A percentile compares a stretch with the other conserved stretches of the same genome.
These are phyloP conservation scores for Penicillium sclerotigenum DNA, from an alignment of 2,329 filamentous ascomycete genomes.

Conservation along the genomic window DNA sequence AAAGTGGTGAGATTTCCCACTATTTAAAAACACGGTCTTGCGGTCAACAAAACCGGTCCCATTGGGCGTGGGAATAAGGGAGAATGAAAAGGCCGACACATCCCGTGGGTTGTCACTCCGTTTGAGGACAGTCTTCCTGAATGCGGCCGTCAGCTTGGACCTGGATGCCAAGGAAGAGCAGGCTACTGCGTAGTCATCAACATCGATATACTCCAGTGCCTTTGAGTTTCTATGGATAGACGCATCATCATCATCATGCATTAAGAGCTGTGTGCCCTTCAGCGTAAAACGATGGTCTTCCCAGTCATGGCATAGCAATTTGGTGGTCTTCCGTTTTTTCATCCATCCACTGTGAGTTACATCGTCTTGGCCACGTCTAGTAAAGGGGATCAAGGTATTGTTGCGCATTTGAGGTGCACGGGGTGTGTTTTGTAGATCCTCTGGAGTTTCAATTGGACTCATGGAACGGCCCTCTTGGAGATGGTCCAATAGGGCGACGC, in stretches of 20 bases:
- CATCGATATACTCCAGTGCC: constrained; percentile 26
- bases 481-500: constrained; percentile 23
- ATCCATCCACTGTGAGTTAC: constrained; percentile 79
- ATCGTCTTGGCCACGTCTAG: constrained; percentile 32
- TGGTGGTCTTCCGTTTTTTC: constrained; percentile 84
- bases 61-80: constrained; percentile 42
- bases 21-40: constrained; percentile 41
- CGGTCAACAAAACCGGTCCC: constrained; percentile 46
- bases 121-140: constrained; percentile 60
- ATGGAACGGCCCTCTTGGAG: constrained; percentile 28
- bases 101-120: constrained; percentile 34
- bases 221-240: constrained; percentile 12
- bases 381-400: constrained; percentile 6
- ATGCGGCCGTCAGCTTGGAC: constrained; percentile 79
- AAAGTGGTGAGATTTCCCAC: constrained; percentile 87
- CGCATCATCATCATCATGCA: constrained; percentile 27
- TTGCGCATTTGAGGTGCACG: constrained; percentile 18
- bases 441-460: constrained; percentile 32
- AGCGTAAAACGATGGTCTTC: constrained; percentile 85
- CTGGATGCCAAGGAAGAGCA: constrained; percentile 72
- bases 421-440: constrained; percentile 25
- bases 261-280: constrained; percentile 62
- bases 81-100: constrained; percentile 42
- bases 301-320: constrained; percentile 89
- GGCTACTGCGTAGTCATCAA: constrained; percentile 7